phyloP scores from a whole-genome alignment of 2,329 filamentous ascomycete species.

The Microdochium bolleyi region DNA sequence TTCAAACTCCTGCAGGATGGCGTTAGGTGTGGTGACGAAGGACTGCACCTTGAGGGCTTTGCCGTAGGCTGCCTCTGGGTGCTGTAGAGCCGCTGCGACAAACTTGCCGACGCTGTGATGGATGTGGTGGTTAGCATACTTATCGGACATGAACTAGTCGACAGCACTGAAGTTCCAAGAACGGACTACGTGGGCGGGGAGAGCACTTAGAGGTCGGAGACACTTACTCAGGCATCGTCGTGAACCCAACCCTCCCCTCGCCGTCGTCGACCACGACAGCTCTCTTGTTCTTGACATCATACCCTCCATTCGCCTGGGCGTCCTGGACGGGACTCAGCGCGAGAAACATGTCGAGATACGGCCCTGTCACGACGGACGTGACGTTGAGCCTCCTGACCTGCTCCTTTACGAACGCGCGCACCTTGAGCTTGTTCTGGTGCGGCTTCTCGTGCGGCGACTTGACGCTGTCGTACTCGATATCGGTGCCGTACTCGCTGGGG shows the following conservation, averaged over 20 bases:
- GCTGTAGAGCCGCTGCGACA: slow-evolving; percentile 52
- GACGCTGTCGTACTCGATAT: slow-evolving; percentile 43
- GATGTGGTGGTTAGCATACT: slow-evolving; percentile 22
- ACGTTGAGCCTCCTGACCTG: slow-evolving; percentile 37
- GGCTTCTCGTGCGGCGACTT: slow-evolving; percentile 45
- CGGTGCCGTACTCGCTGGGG: slow-evolving; percentile 51
- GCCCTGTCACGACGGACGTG: slow-evolving; percentile 56
- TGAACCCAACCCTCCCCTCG: slow-evolving; percentile 55
- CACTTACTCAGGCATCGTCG: slow-evolving; percentile 62
- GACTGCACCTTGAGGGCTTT: slow-evolving; percentile 61
- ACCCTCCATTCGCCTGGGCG: slow-evolving; percentile 42
- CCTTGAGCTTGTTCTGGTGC: slow-evolving; percentile 54
- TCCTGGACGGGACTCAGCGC: slow-evolving; percentile 20
- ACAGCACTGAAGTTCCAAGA: background rate
- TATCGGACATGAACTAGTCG: background rate
- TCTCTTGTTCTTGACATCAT: slow-evolving; percentile 45
- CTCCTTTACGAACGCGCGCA: slow-evolving; percentile 43
- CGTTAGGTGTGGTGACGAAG: slow-evolving; percentile 56
- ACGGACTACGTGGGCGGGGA: background rate
- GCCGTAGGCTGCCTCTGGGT: slow-evolving; percentile 43
- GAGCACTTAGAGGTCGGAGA: background rate
- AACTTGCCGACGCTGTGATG: slow-evolving; percentile 53
- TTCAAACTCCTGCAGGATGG: slow-evolving; percentile 61
- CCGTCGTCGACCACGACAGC: slow-evolving; percentile 57
- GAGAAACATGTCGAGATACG: slow-evolving; percentile 50